Percentiles rank a stretch among this genome's conserved stretches.
phyloP scores from a whole-genome alignment of 2,329 filamentous ascomycete genomes.

The Fusarium sp. region DNA sequence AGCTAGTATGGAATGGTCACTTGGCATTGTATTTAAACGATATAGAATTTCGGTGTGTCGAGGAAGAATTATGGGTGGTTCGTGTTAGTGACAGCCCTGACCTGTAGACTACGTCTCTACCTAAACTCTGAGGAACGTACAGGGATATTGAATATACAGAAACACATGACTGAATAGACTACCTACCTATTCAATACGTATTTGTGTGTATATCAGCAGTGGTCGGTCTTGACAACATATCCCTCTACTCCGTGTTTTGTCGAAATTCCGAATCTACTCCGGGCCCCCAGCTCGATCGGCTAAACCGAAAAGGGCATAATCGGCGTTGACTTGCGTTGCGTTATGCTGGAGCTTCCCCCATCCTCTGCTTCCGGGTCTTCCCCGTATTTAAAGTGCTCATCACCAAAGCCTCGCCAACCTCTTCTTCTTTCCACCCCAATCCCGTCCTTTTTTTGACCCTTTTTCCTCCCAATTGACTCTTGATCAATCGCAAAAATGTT shows the following conservation, averaged over 20 bases:
- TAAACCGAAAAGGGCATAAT: conserved; percentile 21
- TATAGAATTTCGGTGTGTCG: background rate
- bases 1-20: background rate
- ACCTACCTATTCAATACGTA: no score
- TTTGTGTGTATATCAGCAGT: no score
- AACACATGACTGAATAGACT: no score
- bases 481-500: conserved; percentile 70
- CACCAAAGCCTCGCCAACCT: conserved; percentile 31
- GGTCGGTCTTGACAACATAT: background rate
- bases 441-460: conserved; percentile 37
- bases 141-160: no score
- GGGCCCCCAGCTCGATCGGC: conserved; percentile 33
- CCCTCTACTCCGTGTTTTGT: conserved; percentile 35
- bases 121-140: background rate
- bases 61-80: background rate
- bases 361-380: conserved; percentile 33
- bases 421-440: conserved; percentile 38
- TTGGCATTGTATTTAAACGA: background rate
- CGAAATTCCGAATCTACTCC: conserved; percentile 44
- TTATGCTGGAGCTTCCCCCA: conserved; percentile 33
- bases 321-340: conserved; percentile 15
- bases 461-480: conserved; percentile 42
- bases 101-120: background rate
- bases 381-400: conserved; percentile 45
- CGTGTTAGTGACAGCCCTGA: conserved; percentile 6